These are phyloP conservation scores for Colletotrichum gloeosporioides DNA, from an alignment of 2,329 filamentous ascomycete genomes.

Conservation along the genomic window DNA sequence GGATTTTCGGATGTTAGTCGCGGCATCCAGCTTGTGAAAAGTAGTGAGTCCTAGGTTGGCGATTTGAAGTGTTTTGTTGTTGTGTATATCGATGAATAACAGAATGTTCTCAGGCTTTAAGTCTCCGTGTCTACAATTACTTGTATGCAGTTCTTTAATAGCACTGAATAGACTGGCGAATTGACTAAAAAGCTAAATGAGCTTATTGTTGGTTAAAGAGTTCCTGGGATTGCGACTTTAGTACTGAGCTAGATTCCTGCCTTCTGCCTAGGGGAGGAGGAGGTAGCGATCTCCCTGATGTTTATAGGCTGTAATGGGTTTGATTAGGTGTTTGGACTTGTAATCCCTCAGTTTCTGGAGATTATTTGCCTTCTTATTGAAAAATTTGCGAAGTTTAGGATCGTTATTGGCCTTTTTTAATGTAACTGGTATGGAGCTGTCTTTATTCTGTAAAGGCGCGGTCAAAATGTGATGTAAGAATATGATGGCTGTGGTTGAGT, in stretches of 20 bases:
- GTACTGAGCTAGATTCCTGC: not conserved
- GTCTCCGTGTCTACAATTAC: not conserved
- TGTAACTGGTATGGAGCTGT: not conserved
- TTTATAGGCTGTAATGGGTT: not conserved
- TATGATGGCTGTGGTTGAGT: not conserved
- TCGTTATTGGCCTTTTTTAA: not conserved
- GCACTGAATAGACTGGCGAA: not conserved
- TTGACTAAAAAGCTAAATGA: not conserved
- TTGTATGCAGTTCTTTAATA: not conserved
- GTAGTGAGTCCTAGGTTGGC: not conserved
- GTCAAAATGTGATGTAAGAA: not conserved
- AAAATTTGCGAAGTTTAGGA: not conserved
- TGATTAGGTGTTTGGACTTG: not conserved
- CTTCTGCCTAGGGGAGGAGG: not conserved
- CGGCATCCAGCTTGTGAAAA: not conserved
- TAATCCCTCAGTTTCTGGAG: not conserved
- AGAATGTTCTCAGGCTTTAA: conserved; percentile 16
- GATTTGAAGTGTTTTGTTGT: not conserved
- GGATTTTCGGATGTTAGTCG: not conserved
- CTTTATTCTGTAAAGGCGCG: not conserved
- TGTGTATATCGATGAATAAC: not conserved
- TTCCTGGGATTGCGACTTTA: not conserved
- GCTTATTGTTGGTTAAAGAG: not conserved
- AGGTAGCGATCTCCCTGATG: not conserved
- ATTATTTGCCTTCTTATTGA: not conserved